Evolutionary conservation across 2,329 filamentous ascomycete species (phyloP).

Genomic region (Neoarthrinium moseri): DNA sequence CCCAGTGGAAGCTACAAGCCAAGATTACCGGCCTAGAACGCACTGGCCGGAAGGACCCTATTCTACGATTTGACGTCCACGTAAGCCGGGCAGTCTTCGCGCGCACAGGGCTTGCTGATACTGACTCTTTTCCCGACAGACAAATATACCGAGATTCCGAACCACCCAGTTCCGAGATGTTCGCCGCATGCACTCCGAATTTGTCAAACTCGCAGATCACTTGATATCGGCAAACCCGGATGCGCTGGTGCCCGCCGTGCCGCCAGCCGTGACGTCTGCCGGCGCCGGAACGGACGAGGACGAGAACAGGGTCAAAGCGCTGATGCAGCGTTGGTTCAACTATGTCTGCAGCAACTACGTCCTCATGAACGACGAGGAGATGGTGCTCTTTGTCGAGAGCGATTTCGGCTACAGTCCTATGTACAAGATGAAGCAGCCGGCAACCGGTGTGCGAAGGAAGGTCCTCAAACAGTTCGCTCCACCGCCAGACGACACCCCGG

Average conservation of each 20-base stretch:
- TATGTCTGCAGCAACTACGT: conserved; percentile 89
- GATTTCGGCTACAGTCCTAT: conserved; percentile 98
- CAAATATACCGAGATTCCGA: conserved; percentile 95
- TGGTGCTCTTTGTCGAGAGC: conserved; percentile 97
- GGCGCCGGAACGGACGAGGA: conserved; percentile 96
- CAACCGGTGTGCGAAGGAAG: conserved; percentile 91
- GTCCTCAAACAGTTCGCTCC: conserved; percentile 98
- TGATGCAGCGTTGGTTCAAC: conserved; percentile 94
- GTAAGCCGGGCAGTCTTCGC: conserved; percentile 51
- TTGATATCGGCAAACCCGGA: conserved; percentile 97
- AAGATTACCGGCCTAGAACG: conserved; percentile 94
- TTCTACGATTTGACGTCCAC: conserved; percentile 93
- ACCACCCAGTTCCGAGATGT: conserved; percentile 99
- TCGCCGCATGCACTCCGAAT: conserved; percentile 91
- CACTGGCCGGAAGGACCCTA: conserved; percentile 92
- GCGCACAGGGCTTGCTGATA: not conserved
- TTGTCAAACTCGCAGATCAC: conserved; percentile 93
- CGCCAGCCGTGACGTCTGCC: conserved; percentile 89
- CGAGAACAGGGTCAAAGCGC: conserved; percentile 81
- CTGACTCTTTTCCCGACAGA: conserved; percentile 53
- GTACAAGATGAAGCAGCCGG: conserved; percentile 92
- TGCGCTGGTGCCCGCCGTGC: conserved; percentile 88
- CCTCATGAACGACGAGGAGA: conserved; percentile 92
- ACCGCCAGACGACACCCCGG: conserved; percentile 93
- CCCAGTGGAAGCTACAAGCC: conserved; percentile 82